Evolutionary conservation across 345 rosid genomes (phyloP).

Genomic region (Lepidium sativum): DNA sequence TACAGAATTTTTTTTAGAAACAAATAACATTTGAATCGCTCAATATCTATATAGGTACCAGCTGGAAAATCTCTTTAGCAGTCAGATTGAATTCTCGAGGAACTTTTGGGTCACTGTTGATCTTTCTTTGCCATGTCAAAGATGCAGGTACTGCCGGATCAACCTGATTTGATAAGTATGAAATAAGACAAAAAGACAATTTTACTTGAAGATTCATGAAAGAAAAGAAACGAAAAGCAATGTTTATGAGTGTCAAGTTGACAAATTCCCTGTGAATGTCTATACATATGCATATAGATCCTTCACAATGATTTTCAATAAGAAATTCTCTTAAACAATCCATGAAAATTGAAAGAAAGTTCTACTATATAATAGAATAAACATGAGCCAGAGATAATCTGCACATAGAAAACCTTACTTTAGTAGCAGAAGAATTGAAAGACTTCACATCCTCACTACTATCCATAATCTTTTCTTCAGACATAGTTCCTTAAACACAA

Average conservation of each 20-base stretch:
- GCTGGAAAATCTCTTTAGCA: slow-evolving; percentile 43
- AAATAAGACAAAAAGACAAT: not conserved
- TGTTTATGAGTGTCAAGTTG: not conserved
- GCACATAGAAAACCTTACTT: slow-evolving; percentile 24
- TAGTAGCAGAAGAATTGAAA: slow-evolving; percentile 17
- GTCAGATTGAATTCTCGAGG: slow-evolving; percentile 38
- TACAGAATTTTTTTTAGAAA: not conserved
- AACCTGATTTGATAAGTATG: slow-evolving; percentile 30
- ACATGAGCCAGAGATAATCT: not conserved
- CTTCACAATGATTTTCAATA: not conserved
- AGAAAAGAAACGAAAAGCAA: too few species aligned
- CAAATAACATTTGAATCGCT: not conserved
- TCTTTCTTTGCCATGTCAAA: slow-evolving; percentile 59
- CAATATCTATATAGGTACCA: slow-evolving; percentile 38
- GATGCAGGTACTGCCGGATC: slow-evolving; percentile 46
- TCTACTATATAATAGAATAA: too few species aligned
- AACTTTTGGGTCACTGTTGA: slow-evolving; percentile 28
- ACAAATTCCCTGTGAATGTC: not conserved
- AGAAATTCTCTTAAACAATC: not conserved
- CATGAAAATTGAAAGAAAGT: too few species aligned
- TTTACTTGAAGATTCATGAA: not conserved
- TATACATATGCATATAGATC: not conserved
- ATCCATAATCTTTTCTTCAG: slow-evolving; percentile 18
- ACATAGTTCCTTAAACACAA: slow-evolving; percentile 34
- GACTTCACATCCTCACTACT: slow-evolving; percentile 27